Percentiles rank a stretch among this genome's conserved stretches.
Conservation (phyloP, 371 early-diverging fungal genomes). For the Massospora cicadina region DNA sequence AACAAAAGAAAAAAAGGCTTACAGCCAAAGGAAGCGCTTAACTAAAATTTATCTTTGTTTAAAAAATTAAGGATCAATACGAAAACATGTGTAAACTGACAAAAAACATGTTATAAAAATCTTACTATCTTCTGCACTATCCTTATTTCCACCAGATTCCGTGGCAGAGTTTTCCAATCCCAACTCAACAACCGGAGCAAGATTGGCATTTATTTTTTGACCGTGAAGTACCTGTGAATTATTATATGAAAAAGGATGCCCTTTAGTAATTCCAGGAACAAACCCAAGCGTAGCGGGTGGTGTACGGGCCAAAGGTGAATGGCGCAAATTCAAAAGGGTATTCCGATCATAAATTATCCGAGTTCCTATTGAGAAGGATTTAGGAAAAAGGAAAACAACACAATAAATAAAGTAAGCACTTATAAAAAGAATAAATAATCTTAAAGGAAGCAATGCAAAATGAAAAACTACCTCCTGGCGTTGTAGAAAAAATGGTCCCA, state of each 20-base stretch:
- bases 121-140: too few species aligned
- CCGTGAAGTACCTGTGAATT: not conserved
- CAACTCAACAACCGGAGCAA: too few species aligned
- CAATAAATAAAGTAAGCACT: not conserved
- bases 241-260: not conserved
- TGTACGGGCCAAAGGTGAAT: conserved; percentile 39
- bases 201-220: too few species aligned
- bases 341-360: conserved; percentile 44
- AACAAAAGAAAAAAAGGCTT: too few species aligned
- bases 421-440: not conserved
- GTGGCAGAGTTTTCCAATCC: too few species aligned
- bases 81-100: too few species aligned
- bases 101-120: too few species aligned
- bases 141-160: too few species aligned
- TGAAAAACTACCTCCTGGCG: conserved; percentile 30
- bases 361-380: too few species aligned
- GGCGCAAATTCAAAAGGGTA: conserved; percentile 38
- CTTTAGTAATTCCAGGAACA: conserved; percentile 41
- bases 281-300: conserved; percentile 38
- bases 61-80: too few species aligned
- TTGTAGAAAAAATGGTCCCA: conserved; percentile 36
- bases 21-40: too few species aligned
- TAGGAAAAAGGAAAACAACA: not conserved
- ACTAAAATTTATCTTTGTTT: too few species aligned
- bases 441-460: not conserved